Evolutionary conservation across 176 grass and related monocot genomes (phyloP), one percentile per base, ranked within the genome.

Genomic region (Areca catechu): DNA sequence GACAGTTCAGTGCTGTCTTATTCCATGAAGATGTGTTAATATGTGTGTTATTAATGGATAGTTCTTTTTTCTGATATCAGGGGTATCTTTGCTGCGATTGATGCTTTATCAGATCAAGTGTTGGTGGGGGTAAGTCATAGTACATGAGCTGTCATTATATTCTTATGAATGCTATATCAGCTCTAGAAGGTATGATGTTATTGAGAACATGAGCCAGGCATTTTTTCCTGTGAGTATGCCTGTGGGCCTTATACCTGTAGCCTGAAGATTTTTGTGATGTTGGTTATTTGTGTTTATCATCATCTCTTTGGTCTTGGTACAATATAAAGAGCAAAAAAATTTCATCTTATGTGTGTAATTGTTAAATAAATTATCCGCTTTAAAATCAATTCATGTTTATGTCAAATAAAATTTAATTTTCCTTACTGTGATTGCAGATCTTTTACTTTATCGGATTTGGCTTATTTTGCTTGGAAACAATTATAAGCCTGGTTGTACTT

Each of bases 1-100:
- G 9, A 14, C 9, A 2, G 7, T 43, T 43, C 14, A 43, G 3
- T 43, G 34, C 34, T 43, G 1, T 43, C 9, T 12, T 43, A 43
- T 43, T 14, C 2, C 7, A 2, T 43, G 2, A 43, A 43, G 34
- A 43, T 43, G 7, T 43, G 34, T 12, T 43, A 3, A 10, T 12
- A 1, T 12, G 1, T 43, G 34, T 12, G 7, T 37, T 37, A 12
- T 43, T 43, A 43, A 12, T 43, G 9, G 7, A 10, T 14, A 12
- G 34, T 43, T 62, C 47, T 62, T 4, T 4, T 19, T 69, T 59
- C 20, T 68, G 66, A 23, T 54, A 43, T 62, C 78, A 95, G 85
- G 76, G 89, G 89, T 62, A 95, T 95, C 76, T 43, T 95, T 69
- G 85, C 85, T 71, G 89, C 82, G 72, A 89, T 89, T 65, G 85